Evolutionary conservation across 257 asterid species (phyloP), one percentile per base, ranked within the genome.

Genomic region (Paulownia fortunei): DNA sequence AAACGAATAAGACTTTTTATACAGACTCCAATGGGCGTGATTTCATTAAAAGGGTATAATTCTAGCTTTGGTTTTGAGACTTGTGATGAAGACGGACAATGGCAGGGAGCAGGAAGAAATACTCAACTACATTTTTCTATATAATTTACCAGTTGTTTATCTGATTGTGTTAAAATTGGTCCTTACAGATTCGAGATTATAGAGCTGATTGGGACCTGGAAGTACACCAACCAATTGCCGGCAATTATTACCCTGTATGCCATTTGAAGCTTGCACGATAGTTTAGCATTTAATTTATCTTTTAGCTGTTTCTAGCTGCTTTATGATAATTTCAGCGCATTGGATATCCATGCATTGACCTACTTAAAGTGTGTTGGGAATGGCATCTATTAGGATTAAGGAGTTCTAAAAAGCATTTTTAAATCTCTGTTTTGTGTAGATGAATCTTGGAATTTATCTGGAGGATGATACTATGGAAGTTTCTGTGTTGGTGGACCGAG

Each of bases 11-110:
- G 85, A 90, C 91, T 11, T 92, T 92, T 65, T 92, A 89, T 76
- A 88, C 97, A 8, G 97, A 92, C 74, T 92, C 97, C 75, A 90
- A 92, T 65, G 97, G 97, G 73, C 88, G 97, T 30, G 97, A 92
- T 83, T 92, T 92, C 86, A 83, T 92, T 54, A 87, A 86, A 84
- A 83, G 97, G 92, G 97, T 92, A 89, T 68, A 34, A 32, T 15
- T 44, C 73, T 73, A 55, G 55, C 32, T 77, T 27, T 69, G 52
- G 36, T 60, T 64, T 78, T 62, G 70, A 47, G 62, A 39, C 36
- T 77, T 23, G 41, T 69, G 44, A 54, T 78, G 21, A 36, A 58
- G 49, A 65, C 16, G 26, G 13, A 51, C 74, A 27, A 23, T 44
- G 21, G 67, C 51, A 58, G 11, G 39, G 36, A 44, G 64, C 47